Percentiles rank a stretch among this genome's conserved stretches.
These are phyloP conservation scores for Rheum nobile DNA, from an alignment of 148 eudicot genomes.

Conservation along the genomic window DNA sequence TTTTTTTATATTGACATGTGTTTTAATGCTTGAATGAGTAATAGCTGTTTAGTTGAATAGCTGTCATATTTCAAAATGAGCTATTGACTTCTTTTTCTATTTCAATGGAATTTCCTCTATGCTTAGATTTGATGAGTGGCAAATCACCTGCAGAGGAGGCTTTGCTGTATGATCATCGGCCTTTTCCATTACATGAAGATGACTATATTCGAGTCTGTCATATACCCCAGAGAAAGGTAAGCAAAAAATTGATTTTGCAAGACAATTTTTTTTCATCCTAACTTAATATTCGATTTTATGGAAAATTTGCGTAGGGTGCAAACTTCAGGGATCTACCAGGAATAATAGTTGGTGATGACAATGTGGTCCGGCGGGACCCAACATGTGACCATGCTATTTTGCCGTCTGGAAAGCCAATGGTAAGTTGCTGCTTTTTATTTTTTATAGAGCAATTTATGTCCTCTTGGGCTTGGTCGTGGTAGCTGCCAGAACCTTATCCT, in stretches of 20 bases:
- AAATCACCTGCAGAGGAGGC: conserved; percentile 16
- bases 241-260: conserved; percentile 2
- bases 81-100: background rate
- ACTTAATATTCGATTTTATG: background rate
- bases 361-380: conserved; percentile 62
- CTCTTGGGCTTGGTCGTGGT: background rate
- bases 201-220: conserved; percentile 60
- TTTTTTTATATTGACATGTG: background rate
- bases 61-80: background rate
- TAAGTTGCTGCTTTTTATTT: conserved; percentile 18
- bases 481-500: background rate
- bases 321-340: conserved; percentile 91
- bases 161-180: conserved; percentile 68
- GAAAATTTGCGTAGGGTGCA: conserved; percentile 50
- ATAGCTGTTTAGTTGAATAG: background rate
- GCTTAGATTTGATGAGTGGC: conserved; percentile 18
- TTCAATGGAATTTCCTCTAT: background rate
- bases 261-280: background rate
- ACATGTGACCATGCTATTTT: conserved; percentile 27
- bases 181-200: conserved; percentile 47
- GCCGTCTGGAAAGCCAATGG: conserved; percentile 77
- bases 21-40: background rate
- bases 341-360: conserved; percentile 56
- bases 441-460: background rate
- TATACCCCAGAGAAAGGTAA: conserved; percentile 71